Evolutionary conservation across 108 stramenopile genomes (phyloP).

Genomic region (Pseudonitzschia delicatissima): DNA sequence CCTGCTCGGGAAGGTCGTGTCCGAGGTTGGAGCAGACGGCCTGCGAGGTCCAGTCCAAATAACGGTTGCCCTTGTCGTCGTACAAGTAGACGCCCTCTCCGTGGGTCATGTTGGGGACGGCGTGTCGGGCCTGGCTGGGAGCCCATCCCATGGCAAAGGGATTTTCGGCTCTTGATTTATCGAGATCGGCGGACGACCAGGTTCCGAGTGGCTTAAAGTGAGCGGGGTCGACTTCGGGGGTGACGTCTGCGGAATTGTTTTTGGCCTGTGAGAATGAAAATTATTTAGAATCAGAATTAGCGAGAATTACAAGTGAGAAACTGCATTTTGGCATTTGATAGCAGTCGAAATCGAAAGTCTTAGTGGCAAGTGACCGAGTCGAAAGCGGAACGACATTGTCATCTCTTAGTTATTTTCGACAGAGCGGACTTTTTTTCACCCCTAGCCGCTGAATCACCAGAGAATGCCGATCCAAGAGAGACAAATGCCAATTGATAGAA

Average conservation of each 20-base stretch:
- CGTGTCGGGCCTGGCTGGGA: constrained; percentile 36
- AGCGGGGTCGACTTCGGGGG: constrained; percentile 34
- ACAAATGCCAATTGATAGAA: neutral
- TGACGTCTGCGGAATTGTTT: constrained; percentile 26
- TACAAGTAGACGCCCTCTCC: constrained; percentile 63
- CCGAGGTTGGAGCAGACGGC: constrained; percentile 69
- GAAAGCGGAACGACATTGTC: neutral
- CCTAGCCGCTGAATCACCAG: no score
- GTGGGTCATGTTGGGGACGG: constrained; percentile 55
- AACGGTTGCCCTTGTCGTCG: constrained; percentile 57
- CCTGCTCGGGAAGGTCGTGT: constrained; percentile 43
- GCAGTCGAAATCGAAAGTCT: neutral
- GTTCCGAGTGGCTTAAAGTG: constrained; percentile 54
- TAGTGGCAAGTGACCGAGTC: no score
- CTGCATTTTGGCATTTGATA: no score
- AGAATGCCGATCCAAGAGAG: neutral
- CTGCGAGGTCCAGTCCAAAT: constrained; percentile 74
- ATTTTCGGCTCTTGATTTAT: constrained; percentile 36
- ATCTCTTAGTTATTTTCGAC: neutral
- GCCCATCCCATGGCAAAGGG: constrained; percentile 65
- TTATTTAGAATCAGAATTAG: neutral
- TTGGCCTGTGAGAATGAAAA: constrained; percentile 14
- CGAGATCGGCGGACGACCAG: constrained; percentile 45
- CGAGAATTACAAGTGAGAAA: neutral
- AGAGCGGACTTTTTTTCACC: neutral